Evolutionary conservation across 2,329 filamentous ascomycete genomes (phyloP), one percentile per base, ranked within the genome.

Genomic region (Fusarium sp.): DNA sequence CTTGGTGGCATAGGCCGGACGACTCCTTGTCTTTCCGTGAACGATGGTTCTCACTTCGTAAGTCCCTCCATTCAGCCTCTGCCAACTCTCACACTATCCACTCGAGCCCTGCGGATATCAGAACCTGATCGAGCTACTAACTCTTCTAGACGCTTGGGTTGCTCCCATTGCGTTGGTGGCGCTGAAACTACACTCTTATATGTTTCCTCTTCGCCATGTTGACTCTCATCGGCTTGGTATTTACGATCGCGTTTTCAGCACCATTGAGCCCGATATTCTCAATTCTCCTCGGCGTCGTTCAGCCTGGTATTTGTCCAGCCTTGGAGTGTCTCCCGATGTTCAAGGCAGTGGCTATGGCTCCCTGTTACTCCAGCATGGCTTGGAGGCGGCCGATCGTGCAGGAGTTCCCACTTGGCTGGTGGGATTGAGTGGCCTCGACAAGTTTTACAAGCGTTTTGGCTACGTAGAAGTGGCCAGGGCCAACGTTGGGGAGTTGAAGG

Each of bases 251-350:
- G 71, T 73, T 56, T 75, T 79, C 56, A 59, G 66, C 35, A 54
- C 62, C 37, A 52, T 79, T 41, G 75, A 78, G 54, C 74, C 75
- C 9, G 30, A 66, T 13, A 56, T 78, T 48, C 71, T 81, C 23
- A 72, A 68, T 49, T 74, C 77, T 27, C 73, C 75, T 32, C 73
- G 75, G 32, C 79, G 79, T 32, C 73, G 67, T 32, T 63, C 73
- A 11, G 80, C 79, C 17, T 81, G 77, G 78, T 83, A 83, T 63
- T 75, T 83, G 13, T 78, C 78, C 52, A 78, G 73, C 20, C 63
- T 82, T 23, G 78, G 71, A n/a, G 77, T 82, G 12, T 67, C 74
- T 26, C 80, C 81, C 3, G 54, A 53, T 9, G 55, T 69, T 2
- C 81, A 83, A 59, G 78, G 80, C 23, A 64, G 49, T 7, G 80